phyloP scores from a whole-genome alignment of 768 basidiomycete species.

The Coprinopsis sp. region DNA sequence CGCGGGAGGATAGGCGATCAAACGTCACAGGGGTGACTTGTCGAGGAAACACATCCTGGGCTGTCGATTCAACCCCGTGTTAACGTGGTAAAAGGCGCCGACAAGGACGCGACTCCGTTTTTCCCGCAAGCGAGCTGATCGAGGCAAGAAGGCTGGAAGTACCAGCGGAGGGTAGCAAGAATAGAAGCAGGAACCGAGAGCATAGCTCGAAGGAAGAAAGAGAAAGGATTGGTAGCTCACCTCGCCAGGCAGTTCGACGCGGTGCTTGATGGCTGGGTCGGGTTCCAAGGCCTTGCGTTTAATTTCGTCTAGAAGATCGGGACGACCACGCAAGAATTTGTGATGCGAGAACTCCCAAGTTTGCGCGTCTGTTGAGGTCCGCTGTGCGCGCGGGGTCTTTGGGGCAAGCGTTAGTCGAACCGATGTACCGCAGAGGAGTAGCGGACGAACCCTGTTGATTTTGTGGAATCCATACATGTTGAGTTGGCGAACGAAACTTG shows the following conservation, averaged over 20 bases:
- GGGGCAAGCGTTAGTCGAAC: background rate
- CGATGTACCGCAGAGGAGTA: conserved; percentile 5
- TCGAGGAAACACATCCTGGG: too few relatives aligned
- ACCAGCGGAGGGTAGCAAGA: background rate
- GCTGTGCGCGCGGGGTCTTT: conserved; percentile 78
- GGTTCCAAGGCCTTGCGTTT: conserved; percentile 83
- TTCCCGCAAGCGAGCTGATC: background rate
- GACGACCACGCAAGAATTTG: conserved; percentile 77
- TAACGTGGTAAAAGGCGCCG: too few relatives aligned
- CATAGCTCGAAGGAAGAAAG: background rate
- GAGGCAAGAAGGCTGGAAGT: background rate
- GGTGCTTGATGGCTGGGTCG: conserved; percentile 64
- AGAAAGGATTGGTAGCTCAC: conserved; percentile 33
- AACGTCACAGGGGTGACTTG: too few relatives aligned
- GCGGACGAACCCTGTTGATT: conserved; percentile 70
- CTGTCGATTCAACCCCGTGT: too few relatives aligned
- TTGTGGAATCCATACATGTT: conserved; percentile 98
- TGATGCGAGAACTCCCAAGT: conserved; percentile 89
- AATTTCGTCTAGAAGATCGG: conserved; percentile 80
- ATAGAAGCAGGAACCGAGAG: background rate
- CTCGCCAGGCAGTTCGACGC: conserved; percentile 79
- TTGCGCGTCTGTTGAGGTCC: conserved; percentile 75
- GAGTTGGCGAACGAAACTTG: conserved; percentile 89
- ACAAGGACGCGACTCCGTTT: too few relatives aligned
- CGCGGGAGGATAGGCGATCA: too few relatives aligned